These are phyloP conservation scores for Hylodesmum podocarpum DNA, from an alignment of 306 rosid genomes.

Conservation along the genomic window DNA sequence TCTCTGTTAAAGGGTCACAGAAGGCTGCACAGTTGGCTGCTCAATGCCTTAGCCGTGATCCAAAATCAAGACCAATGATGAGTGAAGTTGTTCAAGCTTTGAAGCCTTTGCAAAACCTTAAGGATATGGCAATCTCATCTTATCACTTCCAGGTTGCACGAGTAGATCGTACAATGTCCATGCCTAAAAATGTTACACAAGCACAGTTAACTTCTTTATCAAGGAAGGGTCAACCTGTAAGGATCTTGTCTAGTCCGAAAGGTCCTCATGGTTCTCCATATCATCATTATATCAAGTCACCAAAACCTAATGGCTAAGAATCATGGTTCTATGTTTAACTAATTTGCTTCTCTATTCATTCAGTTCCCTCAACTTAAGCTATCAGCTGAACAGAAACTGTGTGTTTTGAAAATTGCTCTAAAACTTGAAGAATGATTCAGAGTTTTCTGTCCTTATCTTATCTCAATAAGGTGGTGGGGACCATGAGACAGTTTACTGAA, in stretches of 20 bases:
- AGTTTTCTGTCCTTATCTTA: slow-evolving; percentile 20
- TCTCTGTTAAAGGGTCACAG: slow-evolving; percentile 84
- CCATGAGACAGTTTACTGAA: slow-evolving; percentile 2
- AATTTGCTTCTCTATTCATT: slow-evolving; percentile 34
- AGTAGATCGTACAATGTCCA: slow-evolving; percentile 64
- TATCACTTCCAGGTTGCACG: slow-evolving; percentile 62
- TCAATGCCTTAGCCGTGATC: slow-evolving; percentile 88
- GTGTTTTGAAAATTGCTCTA: slow-evolving; percentile 22
- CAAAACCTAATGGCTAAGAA: slow-evolving; percentile 51
- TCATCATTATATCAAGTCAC: slow-evolving; percentile 46
- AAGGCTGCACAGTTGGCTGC: slow-evolving; percentile 72
- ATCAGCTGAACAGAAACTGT: slow-evolving; percentile 22
- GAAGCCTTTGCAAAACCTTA: slow-evolving; percentile 75
- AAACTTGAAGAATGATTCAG: neutral
- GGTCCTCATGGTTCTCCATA: slow-evolving; percentile 70
- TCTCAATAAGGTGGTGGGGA: slow-evolving; percentile 20
- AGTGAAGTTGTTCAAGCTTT: slow-evolving; percentile 76
- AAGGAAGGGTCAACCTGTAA: slow-evolving; percentile 65
- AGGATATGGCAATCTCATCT: slow-evolving; percentile 86
- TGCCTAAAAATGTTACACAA: slow-evolving; percentile 57
- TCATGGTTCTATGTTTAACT: neutral
- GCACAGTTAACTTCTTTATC: slow-evolving; percentile 56
- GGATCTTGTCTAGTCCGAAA: slow-evolving; percentile 65
- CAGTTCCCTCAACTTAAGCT: slow-evolving; percentile 26
- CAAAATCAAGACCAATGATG: slow-evolving; percentile 85